phyloP scores from a whole-genome alignment of 2,329 filamentous ascomycete species.

The Alternaria gaisen region DNA sequence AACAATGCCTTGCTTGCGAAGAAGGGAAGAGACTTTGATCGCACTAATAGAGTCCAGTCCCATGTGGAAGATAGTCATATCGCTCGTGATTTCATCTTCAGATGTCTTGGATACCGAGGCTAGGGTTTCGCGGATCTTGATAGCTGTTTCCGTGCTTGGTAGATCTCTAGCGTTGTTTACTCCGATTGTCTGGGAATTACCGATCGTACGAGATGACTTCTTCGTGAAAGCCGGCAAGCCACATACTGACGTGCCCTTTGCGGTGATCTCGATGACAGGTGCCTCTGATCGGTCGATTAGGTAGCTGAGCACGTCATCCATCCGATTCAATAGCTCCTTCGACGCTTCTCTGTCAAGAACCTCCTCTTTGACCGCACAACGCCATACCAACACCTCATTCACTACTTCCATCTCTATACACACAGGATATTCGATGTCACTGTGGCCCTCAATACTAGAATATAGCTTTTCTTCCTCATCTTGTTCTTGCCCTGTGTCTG shows the following conservation, averaged over 20 bases:
- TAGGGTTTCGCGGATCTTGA: slow-evolving; percentile 57
- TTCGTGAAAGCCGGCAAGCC: slow-evolving; percentile 62
- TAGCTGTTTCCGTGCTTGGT: slow-evolving; percentile 47
- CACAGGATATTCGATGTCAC: slow-evolving; percentile 80
- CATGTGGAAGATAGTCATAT: slow-evolving; percentile 79
- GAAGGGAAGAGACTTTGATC: slow-evolving; percentile 79
- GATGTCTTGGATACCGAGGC: slow-evolving; percentile 68
- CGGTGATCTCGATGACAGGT: slow-evolving; percentile 64
- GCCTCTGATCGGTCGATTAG: slow-evolving; percentile 62
- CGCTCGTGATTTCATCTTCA: slow-evolving; percentile 64
- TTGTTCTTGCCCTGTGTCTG: slow-evolving; percentile 48
- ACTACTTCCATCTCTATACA: slow-evolving; percentile 81
- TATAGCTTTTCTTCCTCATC: slow-evolving; percentile 57
- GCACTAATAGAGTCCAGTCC: slow-evolving; percentile 92
- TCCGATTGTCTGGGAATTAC: neutral
- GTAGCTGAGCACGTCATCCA: slow-evolving; percentile 68
- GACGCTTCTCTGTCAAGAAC: slow-evolving; percentile 61
- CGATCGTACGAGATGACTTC: neutral
- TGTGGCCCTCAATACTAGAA: slow-evolving; percentile 68
- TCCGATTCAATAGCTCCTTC: slow-evolving; percentile 61
- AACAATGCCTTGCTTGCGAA: slow-evolving; percentile 69
- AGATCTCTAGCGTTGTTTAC: neutral
- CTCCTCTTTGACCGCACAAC: slow-evolving; percentile 71
- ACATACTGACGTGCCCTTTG: slow-evolving; percentile 68
- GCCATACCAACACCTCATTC: slow-evolving; percentile 69